phyloP scores from a whole-genome alignment of 2,329 filamentous ascomycete species.

The Phialemonium atrogriseum region DNA sequence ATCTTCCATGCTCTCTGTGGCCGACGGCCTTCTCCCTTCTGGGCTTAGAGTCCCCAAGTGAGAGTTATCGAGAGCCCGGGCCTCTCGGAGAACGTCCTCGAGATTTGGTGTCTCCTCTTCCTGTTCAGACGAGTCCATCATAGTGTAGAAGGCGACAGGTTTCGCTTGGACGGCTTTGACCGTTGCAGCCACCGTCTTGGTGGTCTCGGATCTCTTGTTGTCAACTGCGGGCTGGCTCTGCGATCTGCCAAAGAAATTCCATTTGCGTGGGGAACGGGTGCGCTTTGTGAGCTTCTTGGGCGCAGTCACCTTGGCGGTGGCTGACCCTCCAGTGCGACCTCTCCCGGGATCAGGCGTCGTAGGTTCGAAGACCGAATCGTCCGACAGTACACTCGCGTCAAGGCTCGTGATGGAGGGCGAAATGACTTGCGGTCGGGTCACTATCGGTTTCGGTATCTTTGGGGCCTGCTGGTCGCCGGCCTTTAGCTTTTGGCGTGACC shows the following conservation, averaged over 20 bases:
- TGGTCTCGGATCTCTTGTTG: conserved; percentile 28
- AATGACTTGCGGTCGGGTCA: conserved; percentile 27
- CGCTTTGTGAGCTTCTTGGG: conserved; percentile 50
- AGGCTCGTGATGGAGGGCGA: conserved; percentile 47
- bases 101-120: conserved; percentile 34
- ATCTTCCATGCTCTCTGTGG: conserved; percentile 2
- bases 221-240: conserved; percentile 30
- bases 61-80: conserved; percentile 24
- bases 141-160: conserved; percentile 50
- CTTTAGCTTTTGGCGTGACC: conserved; percentile 44
- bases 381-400: conserved; percentile 48
- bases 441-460: conserved; percentile 45
- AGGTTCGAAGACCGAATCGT: conserved; percentile 41
- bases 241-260: conserved; percentile 55
- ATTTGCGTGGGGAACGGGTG: conserved; percentile 48
- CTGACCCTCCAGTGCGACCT: conserved; percentile 18
- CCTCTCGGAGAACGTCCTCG: conserved; percentile 42
- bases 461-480: conserved; percentile 33
- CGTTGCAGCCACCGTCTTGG: conserved; percentile 33
- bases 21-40: conserved; percentile 8
- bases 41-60: not conserved
- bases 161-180: conserved; percentile 42
- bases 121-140: conserved; percentile 51
- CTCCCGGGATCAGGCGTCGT: conserved; percentile 24
- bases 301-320: conserved; percentile 11